A percentile compares a stretch with the other conserved stretches of the same genome.
These are phyloP conservation scores for Rachicladosporium sp. DNA, from an alignment of 2,329 filamentous ascomycete genomes.

Conservation along the genomic window DNA sequence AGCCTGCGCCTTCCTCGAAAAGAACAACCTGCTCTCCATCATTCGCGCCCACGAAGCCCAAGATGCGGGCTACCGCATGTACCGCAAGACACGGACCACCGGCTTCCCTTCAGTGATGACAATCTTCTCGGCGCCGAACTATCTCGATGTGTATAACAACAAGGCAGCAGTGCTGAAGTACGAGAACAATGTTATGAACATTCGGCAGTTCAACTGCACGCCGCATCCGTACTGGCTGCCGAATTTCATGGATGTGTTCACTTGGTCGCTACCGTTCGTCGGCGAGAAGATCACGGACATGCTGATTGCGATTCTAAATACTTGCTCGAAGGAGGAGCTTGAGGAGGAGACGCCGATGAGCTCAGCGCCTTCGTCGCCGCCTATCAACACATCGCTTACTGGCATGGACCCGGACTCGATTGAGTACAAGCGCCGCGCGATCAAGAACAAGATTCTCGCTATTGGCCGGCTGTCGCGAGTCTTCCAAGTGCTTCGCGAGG, in stretches of 20 bases:
- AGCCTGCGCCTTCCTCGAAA: slow-evolving; percentile 93
- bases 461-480: slow-evolving; percentile 94
- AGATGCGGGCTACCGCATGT: slow-evolving; percentile 98
- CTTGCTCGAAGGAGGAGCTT: slow-evolving; percentile 94
- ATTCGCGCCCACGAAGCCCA: slow-evolving; percentile 97
- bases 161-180: slow-evolving; percentile 98
- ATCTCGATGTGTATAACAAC: slow-evolving; percentile 99
- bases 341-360: slow-evolving; percentile 74
- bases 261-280: slow-evolving; percentile 98
- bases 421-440: slow-evolving; percentile 87
- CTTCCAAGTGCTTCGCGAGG: slow-evolving; percentile 95
- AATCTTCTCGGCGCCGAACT: slow-evolving; percentile 98
- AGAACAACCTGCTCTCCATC: slow-evolving; percentile 94
- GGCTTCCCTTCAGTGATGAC: slow-evolving; percentile 99
- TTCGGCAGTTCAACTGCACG: slow-evolving; percentile 98
- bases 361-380: slow-evolving; percentile 63
- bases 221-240: slow-evolving; percentile 98
- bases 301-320: slow-evolving; percentile 96
- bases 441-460: slow-evolving; percentile 99
- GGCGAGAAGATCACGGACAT: slow-evolving; percentile 98
- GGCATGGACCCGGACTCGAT: slow-evolving; percentile 66
- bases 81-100: slow-evolving; percentile 93
- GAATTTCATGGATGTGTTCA: slow-evolving; percentile 99
- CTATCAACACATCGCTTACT: slow-evolving; percentile 30
- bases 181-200: slow-evolving; percentile 99